Conservation (phyloP, 768 basidiomycete species). For the Tricholoma terreum region DNA sequence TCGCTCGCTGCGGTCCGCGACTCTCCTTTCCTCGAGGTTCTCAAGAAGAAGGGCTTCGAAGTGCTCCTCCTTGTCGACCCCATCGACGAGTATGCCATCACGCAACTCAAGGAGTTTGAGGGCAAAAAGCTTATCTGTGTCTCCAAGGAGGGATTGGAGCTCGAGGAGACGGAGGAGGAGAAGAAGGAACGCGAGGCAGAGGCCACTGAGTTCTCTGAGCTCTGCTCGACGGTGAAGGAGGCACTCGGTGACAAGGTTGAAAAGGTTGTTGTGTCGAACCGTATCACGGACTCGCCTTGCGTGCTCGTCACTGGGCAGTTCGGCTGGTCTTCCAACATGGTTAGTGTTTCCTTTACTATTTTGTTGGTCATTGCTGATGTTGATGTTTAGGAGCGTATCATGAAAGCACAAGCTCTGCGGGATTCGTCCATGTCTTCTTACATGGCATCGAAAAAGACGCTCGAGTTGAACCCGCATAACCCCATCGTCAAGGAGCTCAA, state of each 20-base stretch:
- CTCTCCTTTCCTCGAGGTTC: conserved; percentile 98
- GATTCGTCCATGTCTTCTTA: conserved; percentile 98
- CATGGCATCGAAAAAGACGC: conserved; percentile 98
- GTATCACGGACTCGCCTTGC: conserved; percentile 94
- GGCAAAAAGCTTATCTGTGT: conserved; percentile 97
- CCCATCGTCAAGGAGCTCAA: conserved; percentile 95
- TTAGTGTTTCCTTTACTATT: conserved; percentile 27
- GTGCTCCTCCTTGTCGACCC: conserved; percentile 97
- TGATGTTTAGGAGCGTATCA: conserved; percentile 79
- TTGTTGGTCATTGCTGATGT: background rate
- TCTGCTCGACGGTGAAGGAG: conserved; percentile 96
- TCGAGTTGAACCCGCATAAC: conserved; percentile 92
- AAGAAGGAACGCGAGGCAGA: conserved; percentile 89
- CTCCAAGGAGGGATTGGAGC: conserved; percentile 98
- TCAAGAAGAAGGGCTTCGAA: conserved; percentile 99
- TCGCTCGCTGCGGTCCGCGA: conserved; percentile 87
- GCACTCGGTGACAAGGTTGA: conserved; percentile 99
- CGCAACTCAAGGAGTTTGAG: conserved; percentile 98
- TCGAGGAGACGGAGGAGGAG: conserved; percentile 98
- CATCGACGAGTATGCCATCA: conserved; percentile 98
- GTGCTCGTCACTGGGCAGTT: conserved; percentile 98
- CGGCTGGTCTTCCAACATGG: conserved; percentile 99
- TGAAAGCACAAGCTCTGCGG: conserved; percentile 97
- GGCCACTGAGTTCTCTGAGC: conserved; percentile 75
- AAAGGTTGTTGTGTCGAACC: conserved; percentile 98